These are phyloP conservation scores for Saccharum spontaneum DNA, from an alignment of 176 grass and related monocot species.

Conservation along the genomic window DNA sequence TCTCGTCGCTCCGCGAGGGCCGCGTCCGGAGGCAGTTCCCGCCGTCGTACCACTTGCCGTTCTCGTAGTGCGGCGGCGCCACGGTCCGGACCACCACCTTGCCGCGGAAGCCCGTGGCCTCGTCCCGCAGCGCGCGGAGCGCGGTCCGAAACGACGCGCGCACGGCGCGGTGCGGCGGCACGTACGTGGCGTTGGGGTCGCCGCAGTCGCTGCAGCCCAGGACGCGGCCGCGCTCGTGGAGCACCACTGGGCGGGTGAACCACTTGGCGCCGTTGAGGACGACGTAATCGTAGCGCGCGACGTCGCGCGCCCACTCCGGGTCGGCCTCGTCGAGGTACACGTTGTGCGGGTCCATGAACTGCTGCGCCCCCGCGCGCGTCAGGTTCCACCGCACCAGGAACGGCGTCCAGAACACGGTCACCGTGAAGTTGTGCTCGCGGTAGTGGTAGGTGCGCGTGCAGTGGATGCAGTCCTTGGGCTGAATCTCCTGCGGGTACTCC, in stretches of 20 bases:
- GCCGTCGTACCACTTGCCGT: conserved; percentile 53
- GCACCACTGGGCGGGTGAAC: conserved; percentile 51
- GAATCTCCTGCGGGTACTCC: conserved; percentile 35
- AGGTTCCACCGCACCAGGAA: conserved; percentile 59
- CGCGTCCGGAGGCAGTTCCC: conserved; percentile 54
- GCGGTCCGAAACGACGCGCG: conserved; percentile 47
- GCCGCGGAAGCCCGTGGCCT: conserved; percentile 29
- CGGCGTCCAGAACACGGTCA: conserved; percentile 57
- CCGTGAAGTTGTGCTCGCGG: conserved; percentile 44
- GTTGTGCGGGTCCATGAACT: conserved; percentile 70
- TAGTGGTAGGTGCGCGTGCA: conserved; percentile 58
- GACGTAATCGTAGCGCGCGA: conserved; percentile 58
- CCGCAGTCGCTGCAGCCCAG: conserved; percentile 51
- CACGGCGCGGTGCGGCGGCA: conserved; percentile 9
- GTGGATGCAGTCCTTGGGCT: conserved; percentile 50
- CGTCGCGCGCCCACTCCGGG: conserved; percentile 36
- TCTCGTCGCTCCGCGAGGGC: conserved; percentile 27
- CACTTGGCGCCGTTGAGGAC: conserved; percentile 65
- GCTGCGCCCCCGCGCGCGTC: conserved; percentile 35
- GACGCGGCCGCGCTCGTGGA: conserved; percentile 41
- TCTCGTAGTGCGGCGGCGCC: conserved; percentile 62
- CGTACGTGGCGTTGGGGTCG: not conserved
- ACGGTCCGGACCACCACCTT: conserved; percentile 47
- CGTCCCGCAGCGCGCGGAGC: conserved; percentile 34
- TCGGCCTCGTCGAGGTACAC: conserved; percentile 69